These are phyloP conservation scores for Pseudophaeomoniella oleicola DNA, from an alignment of 2,329 filamentous ascomycete species.

Conservation along the genomic window DNA sequence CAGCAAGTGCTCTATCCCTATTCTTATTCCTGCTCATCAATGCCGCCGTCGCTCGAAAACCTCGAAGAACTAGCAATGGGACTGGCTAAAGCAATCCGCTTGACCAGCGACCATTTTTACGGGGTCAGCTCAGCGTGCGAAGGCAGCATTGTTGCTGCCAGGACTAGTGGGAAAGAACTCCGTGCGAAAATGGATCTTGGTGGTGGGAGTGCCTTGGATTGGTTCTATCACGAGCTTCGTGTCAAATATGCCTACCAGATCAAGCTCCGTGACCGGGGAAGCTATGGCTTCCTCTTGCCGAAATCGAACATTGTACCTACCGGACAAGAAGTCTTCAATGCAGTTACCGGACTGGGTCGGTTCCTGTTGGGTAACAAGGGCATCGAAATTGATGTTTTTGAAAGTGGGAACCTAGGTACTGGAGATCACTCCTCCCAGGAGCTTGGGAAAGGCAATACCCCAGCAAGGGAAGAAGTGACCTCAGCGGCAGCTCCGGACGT, in stretches of 20 bases:
- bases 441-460: not conserved
- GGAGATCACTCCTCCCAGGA: not conserved
- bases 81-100: constrained; percentile 73
- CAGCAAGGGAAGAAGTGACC: not conserved
- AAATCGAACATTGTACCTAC: constrained; percentile 77
- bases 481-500: not conserved
- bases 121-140: constrained; percentile 75
- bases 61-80: constrained; percentile 80
- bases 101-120: constrained; percentile 63
- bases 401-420: not conserved
- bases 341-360: constrained; percentile 69
- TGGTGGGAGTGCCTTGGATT: constrained; percentile 81
- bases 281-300: constrained; percentile 84
- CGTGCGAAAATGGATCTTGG: constrained; percentile 46
- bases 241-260: constrained; percentile 82
- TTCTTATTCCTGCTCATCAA: constrained; percentile 62
- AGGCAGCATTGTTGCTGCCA: constrained; percentile 28
- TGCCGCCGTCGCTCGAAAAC: constrained; percentile 79
- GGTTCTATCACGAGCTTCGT: constrained; percentile 79
- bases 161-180: constrained; percentile 13
- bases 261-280: constrained; percentile 84
- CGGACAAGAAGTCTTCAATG: constrained; percentile 73
- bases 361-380: constrained; percentile 44
- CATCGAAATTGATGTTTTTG: constrained; percentile 7
- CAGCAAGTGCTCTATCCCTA: constrained; percentile 92